These are phyloP conservation scores for Mallotus repandus DNA, from an alignment of 441 rosid genomes.

Conservation along the genomic window DNA sequence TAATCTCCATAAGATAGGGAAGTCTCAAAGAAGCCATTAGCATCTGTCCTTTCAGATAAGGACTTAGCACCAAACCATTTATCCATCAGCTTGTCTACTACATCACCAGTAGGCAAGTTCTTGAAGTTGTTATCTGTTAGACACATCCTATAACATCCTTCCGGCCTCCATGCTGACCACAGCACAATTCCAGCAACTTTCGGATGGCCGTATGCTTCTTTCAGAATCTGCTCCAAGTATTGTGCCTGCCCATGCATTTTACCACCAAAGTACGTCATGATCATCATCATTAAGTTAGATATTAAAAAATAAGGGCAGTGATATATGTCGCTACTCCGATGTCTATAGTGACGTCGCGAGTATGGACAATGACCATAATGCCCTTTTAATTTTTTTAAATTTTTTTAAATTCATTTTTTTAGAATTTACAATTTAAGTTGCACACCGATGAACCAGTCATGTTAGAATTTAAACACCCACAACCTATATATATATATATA, in stretches of 20 bases:
- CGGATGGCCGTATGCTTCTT: constrained; percentile 50
- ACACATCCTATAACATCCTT: constrained; percentile 50
- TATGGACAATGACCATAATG: no score
- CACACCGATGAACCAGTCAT: no score
- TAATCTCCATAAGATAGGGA: constrained; percentile 61
- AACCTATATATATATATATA: no score
- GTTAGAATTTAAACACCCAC: no score
- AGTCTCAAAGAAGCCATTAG: constrained; percentile 47
- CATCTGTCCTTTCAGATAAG: constrained; percentile 34
- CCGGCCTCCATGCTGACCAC: constrained; percentile 42
- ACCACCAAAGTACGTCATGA: no score
- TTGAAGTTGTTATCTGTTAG: constrained; percentile 49
- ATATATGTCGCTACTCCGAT: no score
- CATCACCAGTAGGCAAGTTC: constrained; percentile 45
- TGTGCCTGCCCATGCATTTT: constrained; percentile 28
- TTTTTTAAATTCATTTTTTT: no score
- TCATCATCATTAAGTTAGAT: no score
- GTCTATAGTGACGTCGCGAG: no score
- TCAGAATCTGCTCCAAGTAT: constrained; percentile 45
- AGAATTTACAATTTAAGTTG: no score
- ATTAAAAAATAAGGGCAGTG: no score
- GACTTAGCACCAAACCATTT: constrained; percentile 38
- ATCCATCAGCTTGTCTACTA: constrained; percentile 47
- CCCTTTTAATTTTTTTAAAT: no score
- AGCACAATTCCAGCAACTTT: constrained; percentile 50